These are phyloP conservation scores for Arthroderma sp. DNA, from an alignment of 2,329 filamentous ascomycete genomes.

Conservation along the genomic window DNA sequence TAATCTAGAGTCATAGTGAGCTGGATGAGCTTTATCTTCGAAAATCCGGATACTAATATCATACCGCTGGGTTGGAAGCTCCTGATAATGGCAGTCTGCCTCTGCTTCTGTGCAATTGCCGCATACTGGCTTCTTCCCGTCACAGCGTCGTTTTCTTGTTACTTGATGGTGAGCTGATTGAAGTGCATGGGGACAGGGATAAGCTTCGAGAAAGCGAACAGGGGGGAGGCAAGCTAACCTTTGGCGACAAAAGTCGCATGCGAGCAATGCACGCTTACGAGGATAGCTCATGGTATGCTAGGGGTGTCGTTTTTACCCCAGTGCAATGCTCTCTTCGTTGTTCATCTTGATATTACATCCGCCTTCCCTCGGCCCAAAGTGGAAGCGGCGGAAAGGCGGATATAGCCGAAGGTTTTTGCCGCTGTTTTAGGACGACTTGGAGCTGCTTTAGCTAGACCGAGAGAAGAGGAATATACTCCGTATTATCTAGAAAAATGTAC, in stretches of 20 bases:
- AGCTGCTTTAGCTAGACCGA: too few relatives aligned
- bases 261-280: constrained; percentile 7
- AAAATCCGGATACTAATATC: neutral
- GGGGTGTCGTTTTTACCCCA: too few relatives aligned
- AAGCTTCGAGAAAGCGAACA: neutral
- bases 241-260: constrained; percentile 8
- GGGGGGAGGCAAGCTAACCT: constrained; percentile 3
- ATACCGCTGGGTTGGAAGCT: constrained; percentile 8
- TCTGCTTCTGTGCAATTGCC: constrained; percentile 7
- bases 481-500: too few relatives aligned
- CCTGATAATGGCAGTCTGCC: constrained; percentile 10
- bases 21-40: neutral
- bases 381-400: too few relatives aligned
- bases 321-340: too few relatives aligned
- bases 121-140: constrained; percentile 9
- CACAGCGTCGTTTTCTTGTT: constrained; percentile 9
- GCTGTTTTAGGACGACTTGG: too few relatives aligned
- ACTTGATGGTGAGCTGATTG: neutral
- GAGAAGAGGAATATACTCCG: too few relatives aligned
- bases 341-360: too few relatives aligned
- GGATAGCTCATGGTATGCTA: constrained; percentile 4
- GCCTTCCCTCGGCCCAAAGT: too few relatives aligned
- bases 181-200: neutral
- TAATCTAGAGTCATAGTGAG: neutral
- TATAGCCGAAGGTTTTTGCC: too few relatives aligned